Evolutionary conservation across 768 basidiomycete species (phyloP), one percentile per base, ranked within the genome.

Genomic region (Naganishia antarctica): DNA sequence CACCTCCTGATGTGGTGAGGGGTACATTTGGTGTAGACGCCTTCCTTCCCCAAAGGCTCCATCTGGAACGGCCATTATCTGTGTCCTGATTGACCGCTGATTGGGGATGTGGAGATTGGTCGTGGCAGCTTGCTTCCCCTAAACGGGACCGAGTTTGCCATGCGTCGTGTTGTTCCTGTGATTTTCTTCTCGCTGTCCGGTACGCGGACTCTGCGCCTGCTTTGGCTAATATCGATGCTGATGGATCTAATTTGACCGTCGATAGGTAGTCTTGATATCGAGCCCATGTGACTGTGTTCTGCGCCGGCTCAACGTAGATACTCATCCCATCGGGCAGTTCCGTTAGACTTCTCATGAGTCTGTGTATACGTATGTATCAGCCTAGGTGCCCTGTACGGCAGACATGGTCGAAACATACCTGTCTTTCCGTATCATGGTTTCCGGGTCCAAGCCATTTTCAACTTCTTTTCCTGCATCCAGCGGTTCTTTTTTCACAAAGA

Each of bases 41-140:
- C 53, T 70, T 70, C 43, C 67, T 66, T 1, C 74, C 69, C 74
- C 74, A 77, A 61, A 77, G 72, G 47, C 69, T 70, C 76, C 76
- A 77, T 43, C 68, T 60, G 21, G 68, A 60, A 37, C 67, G 69
- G 18, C 37, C 49, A 4, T 58, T 60, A 15, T 71, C 70, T 5
- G 60, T 43, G 15, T 51, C 49, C n/a, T 58, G 64, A 21, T 32
- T 40, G 18, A 21, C 8, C 32, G 43, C 13, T 7, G 44, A 47
- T 23, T 32, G 23, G 25, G 23, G 11, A n/a, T 50, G 34, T 11
- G 4, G 8, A 21, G 13, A 40, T 26, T 41, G 37, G 26, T 45
- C 46, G 25, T 21, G 13, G n/a, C 68, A 66, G 23, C 71, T 70
- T 6, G 72, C 71, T 59, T 77, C 76, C 16, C 73, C 76, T 8